Conservation (phyloP, 768 basidiomycete genomes). For the Russula earlei region DNA sequence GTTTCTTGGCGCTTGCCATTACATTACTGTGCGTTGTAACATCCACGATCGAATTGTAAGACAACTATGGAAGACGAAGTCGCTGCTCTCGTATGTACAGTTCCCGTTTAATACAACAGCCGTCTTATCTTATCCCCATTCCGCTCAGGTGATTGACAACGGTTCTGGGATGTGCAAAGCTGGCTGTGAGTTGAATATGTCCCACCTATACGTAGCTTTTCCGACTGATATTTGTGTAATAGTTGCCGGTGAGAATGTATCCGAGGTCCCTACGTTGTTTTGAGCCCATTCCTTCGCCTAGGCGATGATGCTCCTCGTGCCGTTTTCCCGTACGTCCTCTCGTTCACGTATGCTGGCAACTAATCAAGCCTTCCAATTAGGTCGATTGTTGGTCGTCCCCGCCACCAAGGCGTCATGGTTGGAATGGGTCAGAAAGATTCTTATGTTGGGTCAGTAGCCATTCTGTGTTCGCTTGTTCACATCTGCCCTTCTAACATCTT, state of each 20-base stretch:
- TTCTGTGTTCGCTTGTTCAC: background rate
- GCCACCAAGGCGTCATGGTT: constrained; percentile 93
- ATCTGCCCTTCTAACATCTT: background rate
- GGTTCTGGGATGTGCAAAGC: constrained; percentile 99
- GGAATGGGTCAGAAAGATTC: constrained; percentile 97
- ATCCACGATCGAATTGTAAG: background rate
- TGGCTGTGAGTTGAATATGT: constrained; percentile 60
- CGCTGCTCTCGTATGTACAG: constrained; percentile 39
- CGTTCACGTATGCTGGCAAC: background rate
- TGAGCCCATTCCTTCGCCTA: constrained; percentile 11
- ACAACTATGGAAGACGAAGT: constrained; percentile 55
- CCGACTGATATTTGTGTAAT: background rate
- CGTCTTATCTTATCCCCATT: background rate
- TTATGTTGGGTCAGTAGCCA: constrained; percentile 65
- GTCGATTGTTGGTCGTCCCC: constrained; percentile 86
- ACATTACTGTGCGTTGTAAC: background rate
- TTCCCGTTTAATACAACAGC: background rate
- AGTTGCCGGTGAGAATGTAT: constrained; percentile 4
- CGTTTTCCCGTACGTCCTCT: constrained; percentile 73
- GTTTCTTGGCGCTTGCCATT: constrained; percentile 1
- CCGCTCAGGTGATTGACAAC: constrained; percentile 71
- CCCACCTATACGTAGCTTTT: background rate
- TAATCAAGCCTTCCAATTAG: constrained; percentile 3
- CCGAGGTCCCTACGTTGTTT: background rate
- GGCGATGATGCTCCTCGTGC: constrained; percentile 90